Evolutionary conservation across 2,329 filamentous ascomycete species (phyloP), one percentile per base, ranked within the genome.

Genomic region (Aspergillus luchuensis): DNA sequence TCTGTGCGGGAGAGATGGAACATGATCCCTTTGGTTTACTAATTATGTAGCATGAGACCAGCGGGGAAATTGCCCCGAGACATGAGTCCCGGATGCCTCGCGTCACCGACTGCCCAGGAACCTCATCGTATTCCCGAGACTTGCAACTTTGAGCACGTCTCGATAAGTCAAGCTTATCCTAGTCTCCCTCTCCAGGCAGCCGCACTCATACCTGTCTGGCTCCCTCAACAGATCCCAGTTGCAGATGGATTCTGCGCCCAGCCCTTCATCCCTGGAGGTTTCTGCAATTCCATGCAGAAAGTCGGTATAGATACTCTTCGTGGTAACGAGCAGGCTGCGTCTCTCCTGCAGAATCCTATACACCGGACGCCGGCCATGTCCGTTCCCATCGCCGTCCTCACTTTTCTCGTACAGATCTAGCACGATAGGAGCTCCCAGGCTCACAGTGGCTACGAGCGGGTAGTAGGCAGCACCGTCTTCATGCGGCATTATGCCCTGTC

Each of bases 401-500:
- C 82, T 86, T 74, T 84, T 89, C 67, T 82, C 81, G 73, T 90
- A 87, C 13, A 98, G 80, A 67, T 96, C 89, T 55, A 98, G 81
- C 60, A 94, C 91, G 8, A 96, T 80, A 51, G 86, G 86, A 8
- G 87, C 86, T 0, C 91, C 91, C 7, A 99, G 79, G 77, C 91
- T 96, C 64, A 98, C 89, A 1, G 95, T 98, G 65, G 92, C 95
- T 11, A 97, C 94, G 13, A 96, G 87, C 1, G 90, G 90, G 72
- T 90, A 85, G 73, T 99, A 99, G 8, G 94, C 91, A 8, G 85
- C 80, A 1, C 94, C 95, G 74, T 99, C 94, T 81, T 97, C 95
- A 75, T 98, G 94, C 50, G 93, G 89, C 91, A 97, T 96, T 66
- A 98, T 98, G n/a, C 94, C 94, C 64, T 97, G 86, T 2, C 91